phyloP scores from a whole-genome alignment of 805 yeast species.

The Candida sanyiensis region DNA sequence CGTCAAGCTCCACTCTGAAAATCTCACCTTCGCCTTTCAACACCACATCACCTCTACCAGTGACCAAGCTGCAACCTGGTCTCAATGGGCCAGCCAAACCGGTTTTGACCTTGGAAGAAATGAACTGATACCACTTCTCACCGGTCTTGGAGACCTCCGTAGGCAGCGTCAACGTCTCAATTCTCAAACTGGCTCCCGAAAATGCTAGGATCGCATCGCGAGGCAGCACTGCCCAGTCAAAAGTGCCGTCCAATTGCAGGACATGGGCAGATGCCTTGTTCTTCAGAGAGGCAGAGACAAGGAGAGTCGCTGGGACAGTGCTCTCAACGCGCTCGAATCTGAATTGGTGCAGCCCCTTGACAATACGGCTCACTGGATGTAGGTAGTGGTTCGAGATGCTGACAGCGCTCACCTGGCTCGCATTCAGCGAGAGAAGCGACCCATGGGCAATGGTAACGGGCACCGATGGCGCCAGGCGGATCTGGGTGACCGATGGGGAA shows the following conservation, averaged over 20 bases:
- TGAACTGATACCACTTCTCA: slow-evolving; percentile 23
- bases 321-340: slow-evolving; percentile 44
- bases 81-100: slow-evolving; percentile 35
- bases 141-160: slow-evolving; percentile 23
- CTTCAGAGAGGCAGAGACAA: slow-evolving; percentile 12
- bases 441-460: slow-evolving; percentile 46
- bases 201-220: slow-evolving; percentile 44
- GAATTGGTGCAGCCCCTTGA: slow-evolving; percentile 40
- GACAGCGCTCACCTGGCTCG: slow-evolving; percentile 20
- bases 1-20: slow-evolving; percentile 40
- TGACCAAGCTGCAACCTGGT: slow-evolving; percentile 41
- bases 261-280: slow-evolving; percentile 8
- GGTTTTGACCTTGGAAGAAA: slow-evolving; percentile 26
- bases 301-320: slow-evolving; percentile 17
- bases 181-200: slow-evolving; percentile 45
- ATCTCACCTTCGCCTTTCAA: slow-evolving; percentile 51
- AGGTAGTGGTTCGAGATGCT: slow-evolving; percentile 14
- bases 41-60: slow-evolving; percentile 55
- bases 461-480: slow-evolving; percentile 53
- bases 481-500: slow-evolving; percentile 41
- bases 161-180: slow-evolving; percentile 37
- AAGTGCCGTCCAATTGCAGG: slow-evolving; percentile 48
- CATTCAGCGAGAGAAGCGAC: slow-evolving; percentile 45
- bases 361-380: slow-evolving; percentile 36
- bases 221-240: slow-evolving; percentile 57